Evolutionary conservation across 352 stramenopile species (phyloP).

Genomic region (Ophiocytium majus): DNA sequence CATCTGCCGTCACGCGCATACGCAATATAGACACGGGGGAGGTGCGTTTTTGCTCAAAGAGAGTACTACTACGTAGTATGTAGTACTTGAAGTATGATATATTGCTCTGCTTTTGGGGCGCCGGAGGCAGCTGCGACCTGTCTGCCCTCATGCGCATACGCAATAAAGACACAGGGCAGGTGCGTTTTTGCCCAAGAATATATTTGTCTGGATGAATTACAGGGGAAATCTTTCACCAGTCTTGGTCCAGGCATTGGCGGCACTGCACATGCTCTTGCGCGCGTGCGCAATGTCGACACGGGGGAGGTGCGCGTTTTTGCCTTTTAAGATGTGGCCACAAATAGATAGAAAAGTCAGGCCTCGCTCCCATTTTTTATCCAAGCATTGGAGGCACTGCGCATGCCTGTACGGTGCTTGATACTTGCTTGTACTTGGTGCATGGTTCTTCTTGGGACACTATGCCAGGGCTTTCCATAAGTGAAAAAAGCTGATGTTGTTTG

Average conservation of each 20-base stretch:
- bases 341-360: background rate
- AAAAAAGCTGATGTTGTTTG: background rate
- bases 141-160: slow-evolving; percentile 15
- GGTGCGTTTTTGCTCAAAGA: too few relatives aligned
- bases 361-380: too few relatives aligned
- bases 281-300: background rate
- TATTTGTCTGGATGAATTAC: background rate
- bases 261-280: background rate
- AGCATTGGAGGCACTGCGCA: too few relatives aligned
- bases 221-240: too few relatives aligned
- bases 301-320: background rate
- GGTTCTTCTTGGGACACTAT: background rate
- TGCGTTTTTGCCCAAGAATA: background rate
- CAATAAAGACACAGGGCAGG: slow-evolving; percentile 14
- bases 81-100: background rate
- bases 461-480: background rate
- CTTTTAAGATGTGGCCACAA: background rate
- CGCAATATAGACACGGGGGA: slow-evolving; percentile 20
- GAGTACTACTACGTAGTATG: background rate
- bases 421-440: too few relatives aligned
- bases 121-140: slow-evolving; percentile 9
- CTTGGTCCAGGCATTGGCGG: background rate
- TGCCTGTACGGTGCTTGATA: too few relatives aligned
- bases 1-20: slow-evolving; percentile 14
- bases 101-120: too few relatives aligned